phyloP scores from a whole-genome alignment of 768 basidiomycete species.

The Agaricus sinodeliciosus region DNA sequence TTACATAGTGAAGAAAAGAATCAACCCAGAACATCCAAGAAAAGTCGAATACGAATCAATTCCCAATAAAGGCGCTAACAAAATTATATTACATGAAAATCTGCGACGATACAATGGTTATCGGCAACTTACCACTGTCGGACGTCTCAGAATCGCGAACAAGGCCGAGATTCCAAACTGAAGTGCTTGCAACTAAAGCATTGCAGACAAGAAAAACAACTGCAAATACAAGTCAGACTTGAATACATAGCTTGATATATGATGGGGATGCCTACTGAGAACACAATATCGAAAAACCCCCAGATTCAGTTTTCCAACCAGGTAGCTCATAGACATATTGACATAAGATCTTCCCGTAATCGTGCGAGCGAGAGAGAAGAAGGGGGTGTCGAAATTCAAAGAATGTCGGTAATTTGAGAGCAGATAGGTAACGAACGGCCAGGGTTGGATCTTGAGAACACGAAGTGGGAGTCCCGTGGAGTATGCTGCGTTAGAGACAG shows the following conservation, averaged over 20 bases:
- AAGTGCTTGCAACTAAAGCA: constrained; percentile 56
- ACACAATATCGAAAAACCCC: constrained; percentile 49
- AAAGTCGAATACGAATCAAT: constrained; percentile 57
- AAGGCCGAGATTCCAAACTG: constrained; percentile 65
- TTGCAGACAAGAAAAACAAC: constrained; percentile 58
- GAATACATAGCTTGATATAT: neutral
- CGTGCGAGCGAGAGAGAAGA: constrained; percentile 20
- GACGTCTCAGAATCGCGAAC: constrained; percentile 16
- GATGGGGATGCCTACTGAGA: constrained; percentile 41
- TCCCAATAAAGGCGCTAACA: constrained; percentile 26
- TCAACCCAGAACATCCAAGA: constrained; percentile 51
- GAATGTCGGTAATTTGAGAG: constrained; percentile 12
- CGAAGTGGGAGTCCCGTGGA: neutral
- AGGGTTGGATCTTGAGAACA: neutral
- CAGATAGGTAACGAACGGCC: constrained; percentile 4
- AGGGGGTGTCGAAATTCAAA: constrained; percentile 1
- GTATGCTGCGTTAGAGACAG: neutral
- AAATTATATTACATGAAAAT: neutral
- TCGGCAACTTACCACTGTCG: constrained; percentile 1
- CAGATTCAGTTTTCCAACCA: constrained; percentile 23
- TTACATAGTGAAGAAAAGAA: constrained; percentile 53
- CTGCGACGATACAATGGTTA: constrained; percentile 1
- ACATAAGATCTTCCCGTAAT: constrained; percentile 21
- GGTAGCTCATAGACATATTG: constrained; percentile 31
- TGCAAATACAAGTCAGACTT: constrained; percentile 18